phyloP scores from a whole-genome alignment of 1,139 yeast species.

The Magnusiomyces starmeri region DNA sequence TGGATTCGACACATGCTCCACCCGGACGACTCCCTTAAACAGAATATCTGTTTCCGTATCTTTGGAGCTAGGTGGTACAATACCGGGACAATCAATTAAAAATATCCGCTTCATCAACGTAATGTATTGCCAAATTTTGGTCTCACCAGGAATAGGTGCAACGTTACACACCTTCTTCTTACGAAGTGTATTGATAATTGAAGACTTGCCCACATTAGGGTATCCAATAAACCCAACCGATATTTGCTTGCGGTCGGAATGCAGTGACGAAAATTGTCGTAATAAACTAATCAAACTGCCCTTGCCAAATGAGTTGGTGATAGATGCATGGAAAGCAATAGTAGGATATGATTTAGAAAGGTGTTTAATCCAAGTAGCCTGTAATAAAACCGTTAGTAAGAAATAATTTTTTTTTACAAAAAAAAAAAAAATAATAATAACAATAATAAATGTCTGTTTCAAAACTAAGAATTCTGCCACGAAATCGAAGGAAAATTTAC shows the following conservation, averaged over 20 bases:
- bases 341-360: conserved; percentile 89
- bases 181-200: conserved; percentile 87
- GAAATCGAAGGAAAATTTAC: conserved; percentile 10
- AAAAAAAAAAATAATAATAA: conserved; percentile 6
- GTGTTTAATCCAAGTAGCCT: conserved; percentile 99
- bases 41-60: conserved; percentile 91
- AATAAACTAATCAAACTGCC: conserved; percentile 89
- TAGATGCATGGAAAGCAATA: conserved; percentile 95
- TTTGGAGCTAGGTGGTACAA: conserved; percentile 88
- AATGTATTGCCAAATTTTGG: conserved; percentile 98
- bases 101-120: conserved; percentile 93
- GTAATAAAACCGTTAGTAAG: conserved; percentile 21
- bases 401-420: conserved; percentile 6
- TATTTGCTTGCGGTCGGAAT: conserved; percentile 88
- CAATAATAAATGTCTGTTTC: conserved; percentile 31
- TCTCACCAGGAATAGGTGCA: conserved; percentile 98
- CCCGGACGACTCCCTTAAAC: conserved; percentile 95
- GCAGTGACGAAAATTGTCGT: conserved; percentile 87
- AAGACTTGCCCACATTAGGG: conserved; percentile 95
- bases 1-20: conserved; percentile 90
- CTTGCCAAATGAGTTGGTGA: conserved; percentile 94
- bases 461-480: conserved; percentile 36
- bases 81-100: conserved; percentile 96
- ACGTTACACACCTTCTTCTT: conserved; percentile 93
- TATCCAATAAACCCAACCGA: conserved; percentile 97